Evolutionary conservation across 2,329 filamentous ascomycete species (phyloP), one percentile per base, ranked within the genome.

Genomic region (Aspergillus neotritici): DNA sequence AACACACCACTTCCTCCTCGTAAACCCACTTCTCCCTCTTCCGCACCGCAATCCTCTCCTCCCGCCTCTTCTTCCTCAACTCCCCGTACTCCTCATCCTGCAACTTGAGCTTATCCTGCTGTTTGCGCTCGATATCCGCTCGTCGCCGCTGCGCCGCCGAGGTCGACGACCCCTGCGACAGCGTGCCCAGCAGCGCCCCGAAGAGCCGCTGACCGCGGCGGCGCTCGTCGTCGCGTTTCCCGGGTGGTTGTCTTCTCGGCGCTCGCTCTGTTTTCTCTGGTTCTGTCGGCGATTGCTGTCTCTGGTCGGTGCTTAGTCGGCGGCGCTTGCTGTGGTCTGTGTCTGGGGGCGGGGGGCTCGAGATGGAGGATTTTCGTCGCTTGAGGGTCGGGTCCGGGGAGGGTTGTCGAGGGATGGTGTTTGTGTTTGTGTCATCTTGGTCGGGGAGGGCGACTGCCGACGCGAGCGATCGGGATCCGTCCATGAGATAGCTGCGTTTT

Each of bases 141-240:
- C 86, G 82, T 56, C 80, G 82, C 67, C 78, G 84, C 67, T 84
- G 71, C 50, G 81, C 72, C 74, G 79, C 52, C 70, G 75, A 70
- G 62, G 73, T 78, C 60, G 76, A 25, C 21, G 21, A 77, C 56
- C 78, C 83, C 68, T 91, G 86, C 65, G 84, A 88, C 47, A 94
- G 75, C 31, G 85, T 87, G 63, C 77, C 86, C 47, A 93, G 72
- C 44, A 94, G 70, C 30, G 84, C 86, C 48, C 91, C 90, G 61
- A 96, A 96, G 48, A 97, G 74, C 41, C 91, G 79, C 65, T 86
- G 84, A 15, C 87, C 86, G 31, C 91, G 84, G 62, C 86, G 88
- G 65, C 83, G 87, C 62, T 97, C 91, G 57, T 94, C 86, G 44
- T 82, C 72, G 21, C 73, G 68, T 25, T 73, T 68, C 40, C 75